A percentile compares a stretch with the other conserved stretches of the same genome.
Conservation (phyloP, 1,284 basidiomycete genomes). For the Laetiporus sulphureus region DNA sequence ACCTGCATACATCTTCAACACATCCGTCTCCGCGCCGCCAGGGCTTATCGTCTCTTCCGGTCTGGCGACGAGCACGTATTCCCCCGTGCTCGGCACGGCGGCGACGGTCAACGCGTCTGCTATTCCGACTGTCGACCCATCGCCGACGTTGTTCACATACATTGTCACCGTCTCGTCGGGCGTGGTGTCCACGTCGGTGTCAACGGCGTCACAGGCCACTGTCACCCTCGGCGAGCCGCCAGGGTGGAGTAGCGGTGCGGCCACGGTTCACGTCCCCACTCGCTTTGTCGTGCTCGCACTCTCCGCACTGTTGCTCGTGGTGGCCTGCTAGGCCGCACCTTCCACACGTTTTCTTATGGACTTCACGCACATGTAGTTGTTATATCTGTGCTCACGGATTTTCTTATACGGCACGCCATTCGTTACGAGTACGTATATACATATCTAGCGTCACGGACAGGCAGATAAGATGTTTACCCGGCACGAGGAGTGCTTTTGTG, state of each 20-base stretch:
- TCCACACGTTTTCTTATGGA: background rate
- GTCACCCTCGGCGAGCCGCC: constrained; percentile 31
- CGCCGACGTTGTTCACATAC: constrained; percentile 29
- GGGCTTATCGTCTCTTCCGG: constrained; percentile 51
- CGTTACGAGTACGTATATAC: constrained; percentile 4
- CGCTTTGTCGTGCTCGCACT: constrained; percentile 1
- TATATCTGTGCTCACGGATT: background rate
- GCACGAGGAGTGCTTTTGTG: too few species aligned
- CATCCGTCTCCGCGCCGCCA: constrained; percentile 47
- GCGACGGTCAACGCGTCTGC: constrained; percentile 22
- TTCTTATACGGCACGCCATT: background rate
- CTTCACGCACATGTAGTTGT: background rate
- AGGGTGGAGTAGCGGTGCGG: constrained; percentile 18
- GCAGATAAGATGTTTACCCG: background rate
- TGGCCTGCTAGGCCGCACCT: background rate
- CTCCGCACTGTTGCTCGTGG: constrained; percentile 2
- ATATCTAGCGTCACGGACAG: constrained; percentile 3
- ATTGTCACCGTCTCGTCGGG: constrained; percentile 31
- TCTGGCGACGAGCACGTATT: constrained; percentile 66
- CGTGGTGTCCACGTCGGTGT: constrained; percentile 20
- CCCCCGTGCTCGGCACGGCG: constrained; percentile 41
- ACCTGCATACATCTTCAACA: constrained; percentile 67
- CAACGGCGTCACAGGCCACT: constrained; percentile 22
- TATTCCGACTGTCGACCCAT: constrained; percentile 28
- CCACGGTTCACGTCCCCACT: constrained; percentile 4